Conservation (phyloP, 2,329 filamentous ascomycete species). For the Hypoxylon sp. region DNA sequence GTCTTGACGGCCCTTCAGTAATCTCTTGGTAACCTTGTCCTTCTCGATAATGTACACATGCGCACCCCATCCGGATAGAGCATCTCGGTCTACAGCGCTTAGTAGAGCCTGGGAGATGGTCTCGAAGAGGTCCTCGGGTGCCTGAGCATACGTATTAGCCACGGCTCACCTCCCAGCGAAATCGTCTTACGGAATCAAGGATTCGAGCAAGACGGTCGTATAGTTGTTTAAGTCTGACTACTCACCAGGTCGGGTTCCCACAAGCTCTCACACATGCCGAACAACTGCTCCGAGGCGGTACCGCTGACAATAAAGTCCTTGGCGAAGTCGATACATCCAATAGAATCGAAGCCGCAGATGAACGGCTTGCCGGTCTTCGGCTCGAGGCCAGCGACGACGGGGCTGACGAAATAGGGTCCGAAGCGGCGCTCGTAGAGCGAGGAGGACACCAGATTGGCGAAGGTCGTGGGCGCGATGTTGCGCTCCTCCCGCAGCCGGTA, state of each 20-base stretch:
- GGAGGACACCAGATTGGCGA: conserved; percentile 94
- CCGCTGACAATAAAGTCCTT: conserved; percentile 99
- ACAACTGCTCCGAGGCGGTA: conserved; percentile 96
- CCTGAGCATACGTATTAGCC: conserved; percentile 61
- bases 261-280: conserved; percentile 97
- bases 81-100: conserved; percentile 96
- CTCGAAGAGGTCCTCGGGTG: conserved; percentile 95
- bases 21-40: conserved; percentile 98
- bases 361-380: conserved; percentile 94
- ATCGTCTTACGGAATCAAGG: background rate
- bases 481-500: conserved; percentile 99
- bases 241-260: conserved; percentile 97
- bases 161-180: background rate
- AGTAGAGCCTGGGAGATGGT: conserved; percentile 96
- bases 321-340: conserved; percentile 99
- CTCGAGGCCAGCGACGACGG: conserved; percentile 94
- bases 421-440: conserved; percentile 96
- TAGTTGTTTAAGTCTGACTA: conserved; percentile 39
- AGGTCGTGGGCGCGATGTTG: conserved; percentile 91
- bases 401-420: conserved; percentile 95
- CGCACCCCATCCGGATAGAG: conserved; percentile 96
- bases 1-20: conserved; percentile 98
- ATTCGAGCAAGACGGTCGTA: background rate
- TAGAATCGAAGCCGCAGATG: conserved; percentile 99
- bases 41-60: conserved; percentile 99